Evolutionary conservation across 805 yeast genomes (phyloP).

Genomic region (Kodamaea neixiangensis): DNA sequence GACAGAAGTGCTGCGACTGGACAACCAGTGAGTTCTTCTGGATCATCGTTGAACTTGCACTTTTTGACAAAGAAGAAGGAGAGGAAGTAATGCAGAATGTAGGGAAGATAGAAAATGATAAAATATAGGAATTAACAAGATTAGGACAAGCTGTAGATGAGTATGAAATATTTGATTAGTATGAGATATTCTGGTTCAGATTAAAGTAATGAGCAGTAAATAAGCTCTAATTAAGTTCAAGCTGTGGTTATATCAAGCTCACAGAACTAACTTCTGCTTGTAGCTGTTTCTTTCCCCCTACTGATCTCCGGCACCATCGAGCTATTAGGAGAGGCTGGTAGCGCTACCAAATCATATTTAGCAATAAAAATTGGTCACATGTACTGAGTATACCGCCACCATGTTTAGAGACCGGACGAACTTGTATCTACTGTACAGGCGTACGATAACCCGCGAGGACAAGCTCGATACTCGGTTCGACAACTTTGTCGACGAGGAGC

Average conservation of each 20-base stretch:
- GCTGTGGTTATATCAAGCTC: too few relatives aligned
- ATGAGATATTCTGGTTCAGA: too few relatives aligned
- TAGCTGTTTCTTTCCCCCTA: too few relatives aligned
- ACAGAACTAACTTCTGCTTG: too few relatives aligned
- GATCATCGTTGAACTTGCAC: slow-evolving; percentile 29
- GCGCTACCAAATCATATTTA: background rate
- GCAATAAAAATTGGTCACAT: background rate
- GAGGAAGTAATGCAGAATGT: slow-evolving; percentile 17
- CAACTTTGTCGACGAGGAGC: slow-evolving; percentile 53
- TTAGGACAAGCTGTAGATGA: too few relatives aligned
- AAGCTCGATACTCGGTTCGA: slow-evolving; percentile 34
- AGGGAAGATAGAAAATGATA: background rate
- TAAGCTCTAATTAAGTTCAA: too few relatives aligned
- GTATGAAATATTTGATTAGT: too few relatives aligned
- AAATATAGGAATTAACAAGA: too few relatives aligned
- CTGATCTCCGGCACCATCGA: background rate
- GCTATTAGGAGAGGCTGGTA: too few relatives aligned
- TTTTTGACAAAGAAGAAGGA: slow-evolving; percentile 36
- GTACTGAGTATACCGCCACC: background rate
- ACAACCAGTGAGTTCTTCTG: slow-evolving; percentile 13
- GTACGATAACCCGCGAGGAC: slow-evolving; percentile 74
- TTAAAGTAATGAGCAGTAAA: too few relatives aligned
- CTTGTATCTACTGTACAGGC: slow-evolving; percentile 80
- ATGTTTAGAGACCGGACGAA: slow-evolving; percentile 98
- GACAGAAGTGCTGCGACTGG: slow-evolving; percentile 27